These are phyloP conservation scores for Pichia rugopelliculosa DNA, from an alignment of 805 yeast species.

Conservation along the genomic window DNA sequence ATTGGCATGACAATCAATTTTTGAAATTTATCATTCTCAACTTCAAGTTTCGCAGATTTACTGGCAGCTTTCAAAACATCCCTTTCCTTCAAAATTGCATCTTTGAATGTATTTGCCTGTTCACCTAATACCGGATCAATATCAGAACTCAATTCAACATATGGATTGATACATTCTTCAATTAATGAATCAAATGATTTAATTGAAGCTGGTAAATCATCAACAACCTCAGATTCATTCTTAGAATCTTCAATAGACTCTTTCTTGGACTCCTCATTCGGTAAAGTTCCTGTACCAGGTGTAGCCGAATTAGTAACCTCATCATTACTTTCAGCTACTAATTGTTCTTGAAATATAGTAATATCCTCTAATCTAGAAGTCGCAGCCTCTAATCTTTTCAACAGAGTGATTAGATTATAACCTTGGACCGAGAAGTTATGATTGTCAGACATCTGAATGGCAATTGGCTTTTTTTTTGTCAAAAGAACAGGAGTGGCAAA, in stretches of 20 bases:
- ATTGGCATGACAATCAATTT: slow-evolving; percentile 57
- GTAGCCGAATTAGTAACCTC: not conserved
- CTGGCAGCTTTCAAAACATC: slow-evolving; percentile 52
- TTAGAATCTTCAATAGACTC: too few species aligned
- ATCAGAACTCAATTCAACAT: slow-evolving; percentile 43
- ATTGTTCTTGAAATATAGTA: slow-evolving; percentile 67
- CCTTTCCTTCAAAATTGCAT: slow-evolving; percentile 55
- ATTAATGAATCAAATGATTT: slow-evolving; percentile 50
- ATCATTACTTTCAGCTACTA: slow-evolving; percentile 15
- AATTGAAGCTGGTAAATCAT: slow-evolving; percentile 36
- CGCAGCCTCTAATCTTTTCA: slow-evolving; percentile 83
- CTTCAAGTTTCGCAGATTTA: slow-evolving; percentile 58
- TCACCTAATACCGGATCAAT: slow-evolving; percentile 53
- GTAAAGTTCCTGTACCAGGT: not conserved
- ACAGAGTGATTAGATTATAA: slow-evolving; percentile 75
- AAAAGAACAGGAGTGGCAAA: not conserved
- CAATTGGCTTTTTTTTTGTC: not conserved
- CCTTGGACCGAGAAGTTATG: slow-evolving; percentile 56
- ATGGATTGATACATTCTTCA: slow-evolving; percentile 48
- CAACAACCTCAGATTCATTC: slow-evolving; percentile 17
- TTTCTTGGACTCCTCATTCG: too few species aligned
- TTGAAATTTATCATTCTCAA: slow-evolving; percentile 44
- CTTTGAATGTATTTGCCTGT: slow-evolving; percentile 40
- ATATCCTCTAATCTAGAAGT: slow-evolving; percentile 89
- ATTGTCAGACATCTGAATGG: slow-evolving; percentile 5